A percentile compares a stretch with the other conserved stretches of the same genome.
phyloP scores from a whole-genome alignment of 1,284 basidiomycete species.

The Ustilago nuda region DNA sequence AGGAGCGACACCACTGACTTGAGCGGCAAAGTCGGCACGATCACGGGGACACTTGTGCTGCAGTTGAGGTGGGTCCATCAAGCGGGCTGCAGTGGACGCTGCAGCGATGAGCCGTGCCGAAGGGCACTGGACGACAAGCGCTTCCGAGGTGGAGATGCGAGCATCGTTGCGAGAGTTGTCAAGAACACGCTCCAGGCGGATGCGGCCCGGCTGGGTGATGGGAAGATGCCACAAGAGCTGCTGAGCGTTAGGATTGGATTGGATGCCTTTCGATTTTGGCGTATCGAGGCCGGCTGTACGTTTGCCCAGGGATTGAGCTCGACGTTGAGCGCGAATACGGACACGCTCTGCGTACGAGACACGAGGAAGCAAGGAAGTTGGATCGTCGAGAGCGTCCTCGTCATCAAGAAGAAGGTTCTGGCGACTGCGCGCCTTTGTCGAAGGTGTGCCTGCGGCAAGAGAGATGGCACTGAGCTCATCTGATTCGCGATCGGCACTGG shows the following conservation, averaged over 20 bases:
- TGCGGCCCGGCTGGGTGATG: slow-evolving; percentile 52
- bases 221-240: slow-evolving; percentile 59
- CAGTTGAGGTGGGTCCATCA: slow-evolving; percentile 7
- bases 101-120: slow-evolving; percentile 48
- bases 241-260: slow-evolving; percentile 14
- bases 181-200: slow-evolving; percentile 62
- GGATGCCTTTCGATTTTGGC: slow-evolving; percentile 20
- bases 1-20: slow-evolving; percentile 61
- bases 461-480: slow-evolving; percentile 38
- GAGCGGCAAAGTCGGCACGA: slow-evolving; percentile 52
- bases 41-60: slow-evolving; percentile 63
- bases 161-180: slow-evolving; percentile 63
- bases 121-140: slow-evolving; percentile 65
- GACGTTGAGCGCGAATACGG: slow-evolving; percentile 39
- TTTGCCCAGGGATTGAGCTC: slow-evolving; percentile 24
- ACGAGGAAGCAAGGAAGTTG: slow-evolving; percentile 39
- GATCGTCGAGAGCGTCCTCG: slow-evolving; percentile 39
- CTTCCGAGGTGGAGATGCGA: slow-evolving; percentile 49
- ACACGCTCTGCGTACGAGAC: slow-evolving; percentile 45
- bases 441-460: slow-evolving; percentile 22
- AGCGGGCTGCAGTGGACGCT: slow-evolving; percentile 2
- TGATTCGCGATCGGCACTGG: slow-evolving; percentile 16
- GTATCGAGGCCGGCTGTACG: slow-evolving; percentile 29
- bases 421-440: slow-evolving; percentile 10
- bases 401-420: slow-evolving; percentile 32